These are phyloP conservation scores for Saturnispora ahearnii DNA, from an alignment of 805 yeast genomes.

Conservation along the genomic window DNA sequence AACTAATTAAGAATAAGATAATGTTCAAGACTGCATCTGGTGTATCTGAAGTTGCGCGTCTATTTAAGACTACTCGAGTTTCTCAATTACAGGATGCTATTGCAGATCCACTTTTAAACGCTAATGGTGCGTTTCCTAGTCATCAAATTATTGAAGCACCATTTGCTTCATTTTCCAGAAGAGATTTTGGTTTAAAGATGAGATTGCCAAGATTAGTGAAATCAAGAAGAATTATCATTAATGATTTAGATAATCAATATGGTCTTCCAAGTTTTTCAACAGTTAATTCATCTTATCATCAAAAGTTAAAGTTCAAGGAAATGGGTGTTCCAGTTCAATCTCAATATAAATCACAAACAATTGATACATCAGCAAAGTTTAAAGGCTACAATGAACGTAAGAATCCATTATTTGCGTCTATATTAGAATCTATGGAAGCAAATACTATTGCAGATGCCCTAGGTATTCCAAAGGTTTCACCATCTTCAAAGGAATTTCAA, in stretches of 20 bases:
- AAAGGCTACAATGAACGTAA: not conserved
- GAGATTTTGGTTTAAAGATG: constrained; percentile 71
- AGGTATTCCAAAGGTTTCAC: constrained; percentile 19
- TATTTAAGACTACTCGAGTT: constrained; percentile 25
- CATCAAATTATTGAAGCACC: constrained; percentile 70
- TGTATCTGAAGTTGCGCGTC: constrained; percentile 22
- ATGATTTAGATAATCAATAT: constrained; percentile 58
- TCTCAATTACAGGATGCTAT: constrained; percentile 28
- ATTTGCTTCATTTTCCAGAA: constrained; percentile 50
- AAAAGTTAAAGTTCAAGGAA: constrained; percentile 60
- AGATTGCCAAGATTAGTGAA: constrained; percentile 56
- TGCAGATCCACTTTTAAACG: constrained; percentile 21
- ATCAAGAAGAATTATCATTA: constrained; percentile 49
- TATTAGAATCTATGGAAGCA: constrained; percentile 16
- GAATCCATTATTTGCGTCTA: constrained; percentile 36
- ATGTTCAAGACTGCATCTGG: constrained; percentile 19
- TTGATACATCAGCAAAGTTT: not conserved
- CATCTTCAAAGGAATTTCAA: constrained; percentile 16
- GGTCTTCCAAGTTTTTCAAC: constrained; percentile 67
- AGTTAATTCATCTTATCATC: constrained; percentile 49
- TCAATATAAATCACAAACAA: constrained; percentile 10
- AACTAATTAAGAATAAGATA: not conserved
- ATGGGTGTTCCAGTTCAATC: constrained; percentile 42
- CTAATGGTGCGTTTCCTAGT: constrained; percentile 39
- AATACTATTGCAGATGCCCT: constrained; percentile 23